Conservation (phyloP, 2,329 filamentous ascomycete species). For the Lachnellula arida region DNA sequence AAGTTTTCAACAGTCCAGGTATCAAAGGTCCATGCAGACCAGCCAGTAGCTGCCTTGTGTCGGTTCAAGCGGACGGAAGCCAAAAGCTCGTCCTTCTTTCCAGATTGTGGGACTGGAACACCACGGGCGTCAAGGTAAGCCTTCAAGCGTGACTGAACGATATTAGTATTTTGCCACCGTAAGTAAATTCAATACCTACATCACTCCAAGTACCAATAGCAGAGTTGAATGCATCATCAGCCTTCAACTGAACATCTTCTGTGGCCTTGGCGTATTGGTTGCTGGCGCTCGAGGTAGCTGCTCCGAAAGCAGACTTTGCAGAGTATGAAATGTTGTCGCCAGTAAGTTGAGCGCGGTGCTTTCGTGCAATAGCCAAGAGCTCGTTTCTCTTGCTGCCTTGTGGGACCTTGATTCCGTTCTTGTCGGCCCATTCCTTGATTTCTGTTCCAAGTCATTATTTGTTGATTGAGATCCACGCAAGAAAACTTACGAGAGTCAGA, state of each 20-base stretch:
- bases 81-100: constrained; percentile 68
- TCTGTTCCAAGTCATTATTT: constrained; percentile 37
- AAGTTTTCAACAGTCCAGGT: constrained; percentile 70
- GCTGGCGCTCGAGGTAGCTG: constrained; percentile 68
- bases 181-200: constrained; percentile 29
- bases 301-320: constrained; percentile 59
- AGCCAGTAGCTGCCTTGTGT: constrained; percentile 64
- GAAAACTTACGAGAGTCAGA: constrained; percentile 56
- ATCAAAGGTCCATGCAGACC: constrained; percentile 74
- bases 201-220: constrained; percentile 65
- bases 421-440: constrained; percentile 89
- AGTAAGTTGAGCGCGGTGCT: constrained; percentile 70
- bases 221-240: constrained; percentile 62
- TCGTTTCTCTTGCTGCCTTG: constrained; percentile 88
- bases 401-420: constrained; percentile 83
- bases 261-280: constrained; percentile 76
- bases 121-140: constrained; percentile 73
- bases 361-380: constrained; percentile 81
- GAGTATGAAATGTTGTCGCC: constrained; percentile 57
- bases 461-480: too few species aligned
- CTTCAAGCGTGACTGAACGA: constrained; percentile 56
- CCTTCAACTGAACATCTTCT: constrained; percentile 57
- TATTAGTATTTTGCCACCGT: constrained; percentile 5
- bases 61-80: constrained; percentile 69
- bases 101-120: constrained; percentile 66